Evolutionary conservation across 768 basidiomycete species (phyloP).

Genomic region (Mycena venus): DNA sequence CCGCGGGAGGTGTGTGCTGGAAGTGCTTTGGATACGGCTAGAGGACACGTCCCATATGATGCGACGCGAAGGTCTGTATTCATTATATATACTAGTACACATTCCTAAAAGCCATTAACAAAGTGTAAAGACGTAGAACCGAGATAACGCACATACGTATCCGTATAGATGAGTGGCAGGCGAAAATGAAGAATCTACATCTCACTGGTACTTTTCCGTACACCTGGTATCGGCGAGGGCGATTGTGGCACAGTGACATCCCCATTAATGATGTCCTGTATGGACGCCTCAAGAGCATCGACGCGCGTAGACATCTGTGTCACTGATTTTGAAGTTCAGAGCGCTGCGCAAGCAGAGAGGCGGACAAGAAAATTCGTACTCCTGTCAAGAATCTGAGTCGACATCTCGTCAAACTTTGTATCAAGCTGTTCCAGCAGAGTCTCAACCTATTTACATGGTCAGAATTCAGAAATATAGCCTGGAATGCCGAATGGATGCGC

Average conservation of each 20-base stretch:
- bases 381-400: conserved; percentile 86
- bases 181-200: conserved; percentile 1
- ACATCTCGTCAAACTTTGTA: conserved; percentile 93
- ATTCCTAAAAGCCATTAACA: neutral
- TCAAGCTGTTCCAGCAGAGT: conserved; percentile 91
- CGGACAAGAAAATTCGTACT: conserved; percentile 65
- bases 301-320: conserved; percentile 93
- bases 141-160: conserved; percentile 17
- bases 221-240: conserved; percentile 62
- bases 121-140: neutral
- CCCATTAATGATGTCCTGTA: conserved; percentile 92
- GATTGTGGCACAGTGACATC: conserved; percentile 77
- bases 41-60: no score
- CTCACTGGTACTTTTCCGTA: conserved; percentile 59
- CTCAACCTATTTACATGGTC: conserved; percentile 75
- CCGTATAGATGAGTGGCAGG: neutral
- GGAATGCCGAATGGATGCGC: conserved; percentile 18
- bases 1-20: no score
- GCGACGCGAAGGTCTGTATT: neutral
- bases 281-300: conserved; percentile 89
- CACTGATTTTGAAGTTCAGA: conserved; percentile 66
- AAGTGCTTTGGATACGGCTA: no score
- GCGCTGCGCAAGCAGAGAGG: conserved; percentile 20
- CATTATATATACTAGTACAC: conserved; percentile 18
- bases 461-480: neutral